These are phyloP conservation scores for Tricholoma matsutake DNA, from an alignment of 768 basidiomycete species.

Conservation along the genomic window DNA sequence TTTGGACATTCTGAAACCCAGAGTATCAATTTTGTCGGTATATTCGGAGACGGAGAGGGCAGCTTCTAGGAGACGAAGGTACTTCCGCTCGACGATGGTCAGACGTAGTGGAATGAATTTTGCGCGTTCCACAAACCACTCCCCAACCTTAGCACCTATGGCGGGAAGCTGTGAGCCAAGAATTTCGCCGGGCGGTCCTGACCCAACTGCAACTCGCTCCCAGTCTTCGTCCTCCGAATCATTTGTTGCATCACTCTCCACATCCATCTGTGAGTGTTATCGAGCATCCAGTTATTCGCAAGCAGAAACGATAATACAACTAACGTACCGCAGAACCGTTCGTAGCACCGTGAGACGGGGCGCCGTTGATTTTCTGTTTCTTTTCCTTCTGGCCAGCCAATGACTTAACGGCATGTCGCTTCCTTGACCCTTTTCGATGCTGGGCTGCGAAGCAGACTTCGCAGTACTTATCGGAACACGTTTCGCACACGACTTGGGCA, in stretches of 20 bases:
- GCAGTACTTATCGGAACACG: conserved; percentile 71
- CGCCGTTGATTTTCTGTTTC: conserved; percentile 21
- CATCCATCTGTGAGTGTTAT: conserved; percentile 39
- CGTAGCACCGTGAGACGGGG: neutral
- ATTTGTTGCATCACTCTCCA: conserved; percentile 36
- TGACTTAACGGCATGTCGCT: conserved; percentile 54
- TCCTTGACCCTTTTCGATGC: conserved; percentile 79
- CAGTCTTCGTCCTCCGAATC: conserved; percentile 42
- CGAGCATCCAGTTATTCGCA: neutral
- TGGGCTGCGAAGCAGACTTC: conserved; percentile 86
- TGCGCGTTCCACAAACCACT: conserved; percentile 82
- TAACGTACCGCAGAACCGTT: conserved; percentile 34
- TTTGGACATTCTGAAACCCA: conserved; percentile 75
- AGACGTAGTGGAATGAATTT: conserved; percentile 81
- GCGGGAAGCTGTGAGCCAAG: conserved; percentile 53
- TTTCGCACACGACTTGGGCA: conserved; percentile 68
- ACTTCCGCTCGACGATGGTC: conserved; percentile 74
- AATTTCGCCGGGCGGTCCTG: conserved; percentile 29
- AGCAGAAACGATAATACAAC: neutral
- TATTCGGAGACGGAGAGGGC: conserved; percentile 85
- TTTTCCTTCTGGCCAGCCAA: conserved; percentile 32
- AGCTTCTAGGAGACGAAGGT: conserved; percentile 79
- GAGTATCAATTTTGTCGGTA: conserved; percentile 86
- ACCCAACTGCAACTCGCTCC: conserved; percentile 34
- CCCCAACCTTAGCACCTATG: conserved; percentile 62